Evolutionary conservation across 192 early-diverging fungal genomes (phyloP), one percentile per base, ranked within the genome.

Genomic region (Coemansia sp.): DNA sequence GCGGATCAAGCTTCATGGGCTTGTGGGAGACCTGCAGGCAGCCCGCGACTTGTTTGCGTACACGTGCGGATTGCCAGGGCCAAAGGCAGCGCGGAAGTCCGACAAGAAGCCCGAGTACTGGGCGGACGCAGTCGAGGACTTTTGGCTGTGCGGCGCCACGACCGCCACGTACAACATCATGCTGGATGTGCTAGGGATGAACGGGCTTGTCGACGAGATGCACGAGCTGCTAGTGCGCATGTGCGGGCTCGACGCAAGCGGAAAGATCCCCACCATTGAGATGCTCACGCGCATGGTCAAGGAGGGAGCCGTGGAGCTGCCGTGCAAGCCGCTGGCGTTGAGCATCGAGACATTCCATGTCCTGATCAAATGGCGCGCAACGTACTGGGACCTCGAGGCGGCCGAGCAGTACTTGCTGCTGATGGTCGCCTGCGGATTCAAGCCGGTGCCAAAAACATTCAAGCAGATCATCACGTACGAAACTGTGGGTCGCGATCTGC

Each of bases 191-290:
- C 45, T 73, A 5, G 79, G 79, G 12, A 65, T 69, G 43, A 82
- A 82, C 52, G 79, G 79, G n/a, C 39, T 76, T 43, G 62, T 82
- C 23, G 68, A 73, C 33, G 74, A 82, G 48, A 76, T 82, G 79
- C 63, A 58, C 5, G 21, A 16, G 23, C 44, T 82, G 61, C 63
- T 76, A 20, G 6, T 53, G 16, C 43, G 44, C 12, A 48, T 77
- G 60, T 26, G 21, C 16, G 10, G 14, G 23, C 21, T 53, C 11
- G 51, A 53, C 51, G 24, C 51, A 46, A 46, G 44, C 18, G 18
- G 5, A 7, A 15, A 14, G 4, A 14, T 46, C 5, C 44, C 44
- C 16, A 18, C 10, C 14, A 26, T 38, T 24, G 56, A 48, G 14
- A n/a, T 2, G 14, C 14, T 48, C 52, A 23, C 14, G 23, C 26